Percentiles rank a stretch among this genome's conserved stretches.
phyloP scores from a whole-genome alignment of 768 basidiomycete species.

The Tulasnella sp. region DNA sequence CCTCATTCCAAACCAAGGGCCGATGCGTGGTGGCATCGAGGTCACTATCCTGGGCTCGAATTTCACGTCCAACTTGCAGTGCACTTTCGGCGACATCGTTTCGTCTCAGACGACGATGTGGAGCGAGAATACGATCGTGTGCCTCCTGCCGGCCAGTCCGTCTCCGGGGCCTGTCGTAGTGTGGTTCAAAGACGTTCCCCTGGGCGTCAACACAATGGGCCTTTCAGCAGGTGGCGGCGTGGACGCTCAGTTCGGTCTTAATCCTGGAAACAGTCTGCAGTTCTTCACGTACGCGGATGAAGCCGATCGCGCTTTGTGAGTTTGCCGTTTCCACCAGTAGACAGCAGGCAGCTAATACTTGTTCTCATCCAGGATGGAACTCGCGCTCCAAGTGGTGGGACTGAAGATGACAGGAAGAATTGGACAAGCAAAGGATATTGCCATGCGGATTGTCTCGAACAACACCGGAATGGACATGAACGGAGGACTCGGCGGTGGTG shows the following conservation, averaged over 20 bases:
- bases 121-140: slow-evolving; percentile 91
- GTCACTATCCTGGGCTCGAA: slow-evolving; percentile 90
- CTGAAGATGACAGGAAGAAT: slow-evolving; percentile 95
- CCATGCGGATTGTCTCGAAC: slow-evolving; percentile 84
- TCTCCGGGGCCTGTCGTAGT: slow-evolving; percentile 84
- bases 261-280: slow-evolving; percentile 36
- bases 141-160: slow-evolving; percentile 78
- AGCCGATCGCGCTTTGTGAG: slow-evolving; percentile 82
- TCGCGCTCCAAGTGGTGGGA: slow-evolving; percentile 91
- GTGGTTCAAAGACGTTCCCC: slow-evolving; percentile 72
- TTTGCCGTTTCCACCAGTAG: slow-evolving; percentile 33
- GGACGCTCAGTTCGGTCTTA: slow-evolving; percentile 20
- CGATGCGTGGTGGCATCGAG: slow-evolving; percentile 89
- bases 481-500: slow-evolving; percentile 46
- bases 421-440: slow-evolving; percentile 88
- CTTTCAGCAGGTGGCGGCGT: background rate
- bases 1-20: slow-evolving; percentile 77
- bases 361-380: slow-evolving; percentile 68
- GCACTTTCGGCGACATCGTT: slow-evolving; percentile 78
- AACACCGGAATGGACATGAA: slow-evolving; percentile 37
- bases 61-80: slow-evolving; percentile 58
- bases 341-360: slow-evolving; percentile 30
- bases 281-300: slow-evolving; percentile 91
- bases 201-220: slow-evolving; percentile 27
- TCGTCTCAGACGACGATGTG: slow-evolving; percentile 85